Evolutionary conservation across 805 yeast genomes (phyloP).

Genomic region (Zygotorulaspora chibaensis): DNA sequence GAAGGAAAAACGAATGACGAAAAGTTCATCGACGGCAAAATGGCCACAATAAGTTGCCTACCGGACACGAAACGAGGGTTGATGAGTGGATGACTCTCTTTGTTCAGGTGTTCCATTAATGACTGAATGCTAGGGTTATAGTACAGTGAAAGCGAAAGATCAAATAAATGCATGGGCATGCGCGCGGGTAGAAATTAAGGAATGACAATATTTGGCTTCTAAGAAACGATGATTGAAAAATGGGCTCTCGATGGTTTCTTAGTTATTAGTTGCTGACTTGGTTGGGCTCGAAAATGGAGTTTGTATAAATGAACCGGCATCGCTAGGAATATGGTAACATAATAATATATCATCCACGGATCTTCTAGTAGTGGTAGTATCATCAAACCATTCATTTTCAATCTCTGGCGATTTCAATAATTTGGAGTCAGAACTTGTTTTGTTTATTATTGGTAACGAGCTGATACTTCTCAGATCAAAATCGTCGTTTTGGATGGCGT

Average conservation of each 20-base stretch:
- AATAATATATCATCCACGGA: conserved; percentile 32
- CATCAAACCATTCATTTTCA: conserved; percentile 20
- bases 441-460: conserved; percentile 3
- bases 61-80: neutral
- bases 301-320: conserved; percentile 19
- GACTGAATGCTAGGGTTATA: neutral
- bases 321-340: conserved; percentile 29
- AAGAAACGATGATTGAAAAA: neutral
- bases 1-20: neutral
- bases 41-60: neutral
- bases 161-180: neutral
- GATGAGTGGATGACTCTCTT: neutral
- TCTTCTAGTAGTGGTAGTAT: conserved; percentile 21
- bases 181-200: too few relatives aligned
- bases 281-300: neutral
- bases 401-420: conserved; percentile 24
- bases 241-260: too few relatives aligned
- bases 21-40: neutral
- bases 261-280: too few relatives aligned
- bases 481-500: neutral
- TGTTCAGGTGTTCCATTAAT: neutral
- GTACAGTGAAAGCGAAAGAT: neutral
- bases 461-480: neutral
- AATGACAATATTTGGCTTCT: too few relatives aligned
- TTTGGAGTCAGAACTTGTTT: conserved; percentile 21